Conservation (phyloP, 2,329 filamentous ascomycete genomes). For the Juglanconis oblonga region DNA sequence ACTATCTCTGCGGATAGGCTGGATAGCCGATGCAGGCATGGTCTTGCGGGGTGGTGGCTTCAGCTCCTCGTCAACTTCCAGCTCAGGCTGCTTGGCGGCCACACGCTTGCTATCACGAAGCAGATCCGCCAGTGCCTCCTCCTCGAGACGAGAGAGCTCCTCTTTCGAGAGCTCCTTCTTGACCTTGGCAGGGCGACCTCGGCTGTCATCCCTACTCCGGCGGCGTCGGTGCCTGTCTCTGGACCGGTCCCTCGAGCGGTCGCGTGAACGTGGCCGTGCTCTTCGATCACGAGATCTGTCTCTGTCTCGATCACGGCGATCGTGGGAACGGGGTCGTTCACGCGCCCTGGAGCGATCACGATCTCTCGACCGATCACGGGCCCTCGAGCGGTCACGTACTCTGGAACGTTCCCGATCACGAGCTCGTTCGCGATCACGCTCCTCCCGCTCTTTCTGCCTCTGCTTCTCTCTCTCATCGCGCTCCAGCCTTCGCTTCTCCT, state of each 20-base stretch:
- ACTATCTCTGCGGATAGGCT: slow-evolving; percentile 50
- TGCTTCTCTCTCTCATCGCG: slow-evolving; percentile 36
- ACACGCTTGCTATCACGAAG: slow-evolving; percentile 56
- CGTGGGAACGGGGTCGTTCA: slow-evolving; percentile 21
- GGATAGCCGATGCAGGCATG: slow-evolving; percentile 56
- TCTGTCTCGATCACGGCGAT: slow-evolving; percentile 29
- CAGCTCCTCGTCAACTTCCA: slow-evolving; percentile 55
- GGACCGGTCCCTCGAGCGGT: slow-evolving; percentile 25
- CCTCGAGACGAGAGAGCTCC: slow-evolving; percentile 55
- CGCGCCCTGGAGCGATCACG: slow-evolving; percentile 30
- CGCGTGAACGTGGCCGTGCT: slow-evolving; percentile 33
- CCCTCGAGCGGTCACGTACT: slow-evolving; percentile 35
- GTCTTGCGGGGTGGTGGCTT: slow-evolving; percentile 51
- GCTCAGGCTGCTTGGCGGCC: slow-evolving; percentile 46
- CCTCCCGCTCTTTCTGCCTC: slow-evolving; percentile 37
- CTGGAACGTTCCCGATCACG: slow-evolving; percentile 39
- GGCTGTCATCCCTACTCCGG: slow-evolving; percentile 32
- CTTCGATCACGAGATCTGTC: slow-evolving; percentile 27
- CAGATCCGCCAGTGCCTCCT: slow-evolving; percentile 56
- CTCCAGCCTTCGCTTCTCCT: slow-evolving; percentile 33
- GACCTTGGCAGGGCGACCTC: slow-evolving; percentile 39
- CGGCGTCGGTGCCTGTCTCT: slow-evolving; percentile 31
- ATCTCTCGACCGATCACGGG: slow-evolving; percentile 20
- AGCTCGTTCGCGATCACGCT: slow-evolving; percentile 50
- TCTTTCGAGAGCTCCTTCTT: slow-evolving; percentile 57